phyloP scores from a whole-genome alignment of 2,329 filamentous ascomycete species.

The Fusarium sp. region DNA sequence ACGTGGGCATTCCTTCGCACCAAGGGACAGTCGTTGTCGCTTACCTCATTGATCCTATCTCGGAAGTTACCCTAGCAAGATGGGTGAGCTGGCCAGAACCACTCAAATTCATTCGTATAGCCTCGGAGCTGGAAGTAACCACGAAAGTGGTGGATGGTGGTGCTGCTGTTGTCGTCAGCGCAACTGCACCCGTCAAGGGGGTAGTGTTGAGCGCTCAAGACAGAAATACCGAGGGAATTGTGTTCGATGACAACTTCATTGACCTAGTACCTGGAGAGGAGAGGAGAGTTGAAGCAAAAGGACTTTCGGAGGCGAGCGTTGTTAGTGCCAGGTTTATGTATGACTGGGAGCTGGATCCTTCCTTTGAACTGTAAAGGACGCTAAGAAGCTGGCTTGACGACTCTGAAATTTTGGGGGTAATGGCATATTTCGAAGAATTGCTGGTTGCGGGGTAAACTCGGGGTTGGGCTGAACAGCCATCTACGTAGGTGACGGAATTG shows the following conservation, averaged over 20 bases:
- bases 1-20: background rate
- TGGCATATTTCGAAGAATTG: no score
- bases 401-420: no score
- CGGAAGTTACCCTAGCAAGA: background rate
- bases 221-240: accelerated
- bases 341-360: slow-evolving; percentile 6
- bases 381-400: no score
- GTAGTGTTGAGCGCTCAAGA: background rate
- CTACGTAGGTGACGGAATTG: no score
- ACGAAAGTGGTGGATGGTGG: accelerated
- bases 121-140: background rate
- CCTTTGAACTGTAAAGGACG: background rate
- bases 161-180: background rate
- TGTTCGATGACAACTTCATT: background rate
- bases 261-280: slow-evolving; percentile 1
- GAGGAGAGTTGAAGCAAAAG: accelerated
- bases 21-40: background rate
- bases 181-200: background rate
- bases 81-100: slow-evolving; percentile 24
- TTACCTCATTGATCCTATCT: background rate
- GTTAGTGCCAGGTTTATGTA: slow-evolving; percentile 8
- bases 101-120: background rate
- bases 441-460: no score
- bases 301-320: accelerated
- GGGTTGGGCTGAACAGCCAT: no score